phyloP scores from a whole-genome alignment of 2,329 filamentous ascomycete species.

The Scedosporium boydii region DNA sequence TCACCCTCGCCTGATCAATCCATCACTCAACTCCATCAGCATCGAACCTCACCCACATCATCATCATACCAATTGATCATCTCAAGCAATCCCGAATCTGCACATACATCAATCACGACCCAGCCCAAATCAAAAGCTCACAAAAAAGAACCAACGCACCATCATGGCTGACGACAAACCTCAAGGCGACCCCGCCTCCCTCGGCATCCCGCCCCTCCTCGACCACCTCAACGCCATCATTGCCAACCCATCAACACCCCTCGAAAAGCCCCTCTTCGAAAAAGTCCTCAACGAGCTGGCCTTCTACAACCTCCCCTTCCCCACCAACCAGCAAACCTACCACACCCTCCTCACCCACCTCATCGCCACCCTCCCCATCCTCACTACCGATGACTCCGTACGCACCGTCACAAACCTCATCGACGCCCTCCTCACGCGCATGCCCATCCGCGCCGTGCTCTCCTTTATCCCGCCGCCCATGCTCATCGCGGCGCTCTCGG shows the following conservation, averaged over 20 bases:
- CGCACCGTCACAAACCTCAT: slow-evolving; percentile 3
- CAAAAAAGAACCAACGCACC: not conserved
- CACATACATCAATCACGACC: not conserved
- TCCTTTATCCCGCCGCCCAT: not conserved
- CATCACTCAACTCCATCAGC: too few species aligned
- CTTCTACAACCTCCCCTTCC: slow-evolving; percentile 4
- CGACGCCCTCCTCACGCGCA: slow-evolving; percentile 2
- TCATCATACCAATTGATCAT: too few species aligned
- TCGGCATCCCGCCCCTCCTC: slow-evolving; percentile 7
- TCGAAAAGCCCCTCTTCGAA: slow-evolving; percentile 4
- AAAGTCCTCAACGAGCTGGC: not conserved
- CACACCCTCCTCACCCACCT: slow-evolving; percentile 3
- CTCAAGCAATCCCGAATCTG: not conserved
- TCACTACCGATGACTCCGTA: not conserved
- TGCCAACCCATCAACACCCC: not conserved
- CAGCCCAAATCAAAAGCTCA: not conserved
- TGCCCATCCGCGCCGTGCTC: slow-evolving; percentile 4
- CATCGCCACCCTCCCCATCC: not conserved
- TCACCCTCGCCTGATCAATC: too few species aligned
- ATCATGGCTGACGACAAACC: not conserved
- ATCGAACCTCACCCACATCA: too few species aligned
- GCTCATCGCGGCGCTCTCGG: slow-evolving; percentile 4
- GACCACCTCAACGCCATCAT: not conserved
- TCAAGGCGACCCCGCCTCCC: slow-evolving; percentile 1
- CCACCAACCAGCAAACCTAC: slow-evolving; percentile 3